phyloP scores from a whole-genome alignment of 768 basidiomycete species.

The Crucibulum laeve region DNA sequence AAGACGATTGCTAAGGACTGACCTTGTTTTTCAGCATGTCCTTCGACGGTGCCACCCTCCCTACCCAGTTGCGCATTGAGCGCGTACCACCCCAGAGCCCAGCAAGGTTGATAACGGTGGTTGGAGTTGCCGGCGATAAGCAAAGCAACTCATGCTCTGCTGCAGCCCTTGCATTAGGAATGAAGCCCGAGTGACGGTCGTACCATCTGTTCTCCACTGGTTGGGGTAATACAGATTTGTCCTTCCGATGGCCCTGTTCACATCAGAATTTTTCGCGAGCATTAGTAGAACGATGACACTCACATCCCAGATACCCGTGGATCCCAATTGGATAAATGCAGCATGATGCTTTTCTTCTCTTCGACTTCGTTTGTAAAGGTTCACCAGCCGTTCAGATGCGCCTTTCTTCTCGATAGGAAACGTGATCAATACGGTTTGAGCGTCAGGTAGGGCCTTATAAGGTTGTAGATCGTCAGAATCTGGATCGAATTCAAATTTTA shows the following conservation, averaged over 20 bases:
- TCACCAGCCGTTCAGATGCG: constrained; percentile 42
- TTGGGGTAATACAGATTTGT: constrained; percentile 5
- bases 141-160: constrained; percentile 55
- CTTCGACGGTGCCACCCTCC: constrained; percentile 49
- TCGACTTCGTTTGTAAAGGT: constrained; percentile 36
- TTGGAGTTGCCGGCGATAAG: constrained; percentile 30
- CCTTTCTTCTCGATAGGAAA: constrained; percentile 48
- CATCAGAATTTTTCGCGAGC: background rate
- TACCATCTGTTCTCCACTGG: constrained; percentile 32
- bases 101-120: constrained; percentile 56
- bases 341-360: constrained; percentile 12
- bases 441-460: constrained; percentile 45
- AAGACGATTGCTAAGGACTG: constrained; percentile 4
- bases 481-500: constrained; percentile 55
- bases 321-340: constrained; percentile 58
- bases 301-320: constrained; percentile 61
- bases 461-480: constrained; percentile 36
- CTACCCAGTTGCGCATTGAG: constrained; percentile 45
- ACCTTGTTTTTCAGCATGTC: constrained; percentile 49
- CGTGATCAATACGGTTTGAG: constrained; percentile 50
- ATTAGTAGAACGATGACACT: constrained; percentile 12
- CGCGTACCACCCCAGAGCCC: constrained; percentile 62
- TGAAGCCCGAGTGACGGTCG: constrained; percentile 47
- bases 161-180: constrained; percentile 36
- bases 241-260: constrained; percentile 13